These are phyloP conservation scores for Rhodotorula kratochvilovae DNA, from an alignment of 768 basidiomycete genomes.

Conservation along the genomic window DNA sequence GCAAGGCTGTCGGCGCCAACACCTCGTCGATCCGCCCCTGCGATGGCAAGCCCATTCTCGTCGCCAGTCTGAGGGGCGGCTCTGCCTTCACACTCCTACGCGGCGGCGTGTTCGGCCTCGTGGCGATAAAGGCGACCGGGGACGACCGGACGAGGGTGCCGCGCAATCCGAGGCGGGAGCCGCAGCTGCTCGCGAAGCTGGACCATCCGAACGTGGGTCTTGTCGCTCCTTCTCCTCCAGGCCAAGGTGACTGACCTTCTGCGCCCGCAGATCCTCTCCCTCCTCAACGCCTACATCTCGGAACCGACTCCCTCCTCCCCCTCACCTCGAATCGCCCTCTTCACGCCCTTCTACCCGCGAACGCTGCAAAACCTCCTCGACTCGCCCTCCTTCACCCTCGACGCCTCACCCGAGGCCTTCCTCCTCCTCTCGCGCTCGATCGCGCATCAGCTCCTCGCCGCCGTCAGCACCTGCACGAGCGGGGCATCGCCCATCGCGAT, in stretches of 20 bases:
- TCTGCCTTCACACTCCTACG: neutral
- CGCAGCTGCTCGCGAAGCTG: slow-evolving; percentile 16
- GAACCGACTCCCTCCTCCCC: neutral
- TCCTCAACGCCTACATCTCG: slow-evolving; percentile 37
- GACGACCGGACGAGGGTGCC: slow-evolving; percentile 21
- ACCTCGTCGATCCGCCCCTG: neutral
- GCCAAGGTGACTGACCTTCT: neutral
- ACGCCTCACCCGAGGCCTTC: slow-evolving; percentile 49
- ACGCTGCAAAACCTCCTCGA: slow-evolving; percentile 42
- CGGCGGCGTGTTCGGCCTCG: neutral
- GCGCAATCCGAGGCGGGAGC: slow-evolving; percentile 30
- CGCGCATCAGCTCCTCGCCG: slow-evolving; percentile 63
- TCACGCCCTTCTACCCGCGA: slow-evolving; percentile 29
- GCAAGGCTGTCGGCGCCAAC: neutral
- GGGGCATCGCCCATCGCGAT: slow-evolving; percentile 73
- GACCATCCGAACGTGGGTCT: slow-evolving; percentile 34
- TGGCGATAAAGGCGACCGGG: slow-evolving; percentile 19
- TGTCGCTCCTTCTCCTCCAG: neutral
- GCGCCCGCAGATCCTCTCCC: slow-evolving; percentile 34
- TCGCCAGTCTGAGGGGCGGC: neutral
- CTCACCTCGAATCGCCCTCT: slow-evolving; percentile 7
- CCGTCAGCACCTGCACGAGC: slow-evolving; percentile 63
- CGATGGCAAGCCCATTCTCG: neutral
- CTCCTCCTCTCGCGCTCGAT: slow-evolving; percentile 58
- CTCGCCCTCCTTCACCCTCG: slow-evolving; percentile 33